Conservation (phyloP, 768 basidiomycete species). For the Boletales sp. region DNA sequence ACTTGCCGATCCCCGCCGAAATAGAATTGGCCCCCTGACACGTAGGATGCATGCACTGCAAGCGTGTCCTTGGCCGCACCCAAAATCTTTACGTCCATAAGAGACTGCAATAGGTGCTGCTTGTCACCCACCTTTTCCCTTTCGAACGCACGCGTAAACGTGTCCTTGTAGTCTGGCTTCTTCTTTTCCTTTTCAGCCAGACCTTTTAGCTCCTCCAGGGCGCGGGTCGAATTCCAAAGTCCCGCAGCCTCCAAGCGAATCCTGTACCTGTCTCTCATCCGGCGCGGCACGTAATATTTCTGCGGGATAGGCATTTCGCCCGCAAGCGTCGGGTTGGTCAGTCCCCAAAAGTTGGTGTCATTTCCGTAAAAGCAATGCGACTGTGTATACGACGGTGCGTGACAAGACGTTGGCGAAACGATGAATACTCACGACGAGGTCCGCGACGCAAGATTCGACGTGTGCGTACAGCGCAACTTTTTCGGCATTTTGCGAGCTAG, state of each 20-base stretch:
- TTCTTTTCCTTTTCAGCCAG: constrained; percentile 34
- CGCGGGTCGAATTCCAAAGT: constrained; percentile 50
- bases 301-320: constrained; percentile 63
- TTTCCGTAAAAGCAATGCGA: constrained; percentile 61
- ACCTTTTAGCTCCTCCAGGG: constrained; percentile 38
- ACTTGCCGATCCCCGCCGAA: constrained; percentile 44
- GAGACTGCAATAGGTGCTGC: neutral
- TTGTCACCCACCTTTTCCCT: constrained; percentile 48
- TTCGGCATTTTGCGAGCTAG: constrained; percentile 46
- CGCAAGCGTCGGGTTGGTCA: constrained; percentile 54
- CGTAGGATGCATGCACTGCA: constrained; percentile 54
- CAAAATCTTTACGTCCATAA: constrained; percentile 43
- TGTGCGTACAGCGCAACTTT: constrained; percentile 63
- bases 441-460: constrained; percentile 61
- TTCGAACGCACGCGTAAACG: constrained; percentile 55
- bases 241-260: constrained; percentile 60
- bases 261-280: constrained; percentile 55
- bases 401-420: neutral
- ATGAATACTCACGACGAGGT: constrained; percentile 57
- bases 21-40: constrained; percentile 50
- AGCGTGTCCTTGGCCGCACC: constrained; percentile 57
- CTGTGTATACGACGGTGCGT: constrained; percentile 34
- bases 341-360: constrained; percentile 55
- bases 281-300: constrained; percentile 66
- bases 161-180: constrained; percentile 33